Evolutionary conservation across 2,329 filamentous ascomycete genomes (phyloP).

Genomic region (Paramyrothecium roridum): DNA sequence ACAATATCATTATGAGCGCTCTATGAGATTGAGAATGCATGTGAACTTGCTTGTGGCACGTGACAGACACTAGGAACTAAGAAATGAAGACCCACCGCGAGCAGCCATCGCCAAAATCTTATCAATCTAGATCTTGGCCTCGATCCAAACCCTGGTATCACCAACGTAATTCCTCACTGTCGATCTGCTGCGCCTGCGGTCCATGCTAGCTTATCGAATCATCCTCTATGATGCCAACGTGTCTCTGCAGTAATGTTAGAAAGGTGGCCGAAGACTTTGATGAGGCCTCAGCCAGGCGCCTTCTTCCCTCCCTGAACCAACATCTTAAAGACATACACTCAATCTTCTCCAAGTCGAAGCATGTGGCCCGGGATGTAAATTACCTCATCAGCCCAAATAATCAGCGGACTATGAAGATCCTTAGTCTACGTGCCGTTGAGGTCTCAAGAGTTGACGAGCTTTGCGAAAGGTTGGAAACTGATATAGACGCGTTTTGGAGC

Average conservation of each 20-base stretch:
- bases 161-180: background rate
- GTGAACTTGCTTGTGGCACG: too few relatives aligned
- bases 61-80: too few relatives aligned
- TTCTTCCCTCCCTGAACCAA: conserved; percentile 20
- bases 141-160: background rate
- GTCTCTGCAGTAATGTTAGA: conserved; percentile 19
- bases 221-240: background rate
- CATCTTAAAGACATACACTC: conserved; percentile 19
- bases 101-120: background rate
- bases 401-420: conserved; percentile 25
- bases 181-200: background rate
- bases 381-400: conserved; percentile 26
- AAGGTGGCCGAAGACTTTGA: conserved; percentile 17
- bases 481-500: conserved; percentile 21
- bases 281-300: conserved; percentile 11
- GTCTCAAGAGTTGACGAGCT: conserved; percentile 9
- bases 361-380: conserved; percentile 21
- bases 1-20: too few relatives aligned
- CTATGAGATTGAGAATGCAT: too few relatives aligned
- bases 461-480: conserved; percentile 4
- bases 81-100: background rate
- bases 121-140: background rate
- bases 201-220: background rate
- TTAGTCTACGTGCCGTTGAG: conserved; percentile 15
- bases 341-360: conserved; percentile 23